These are phyloP conservation scores for Colletotrichum simmondsii DNA, from an alignment of 2,329 filamentous ascomycete genomes.

Conservation along the genomic window DNA sequence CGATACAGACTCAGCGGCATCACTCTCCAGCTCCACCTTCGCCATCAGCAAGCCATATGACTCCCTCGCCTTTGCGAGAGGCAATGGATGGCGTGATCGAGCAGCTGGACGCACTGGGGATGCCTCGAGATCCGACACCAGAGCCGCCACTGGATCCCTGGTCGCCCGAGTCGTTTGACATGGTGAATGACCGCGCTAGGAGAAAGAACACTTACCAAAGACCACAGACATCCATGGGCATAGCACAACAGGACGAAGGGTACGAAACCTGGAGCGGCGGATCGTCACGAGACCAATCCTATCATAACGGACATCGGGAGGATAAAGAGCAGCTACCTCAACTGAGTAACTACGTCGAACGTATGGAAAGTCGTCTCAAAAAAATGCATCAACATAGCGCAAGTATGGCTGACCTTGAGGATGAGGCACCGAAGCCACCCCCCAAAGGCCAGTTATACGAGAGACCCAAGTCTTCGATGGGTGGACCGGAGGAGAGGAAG, in stretches of 20 bases:
- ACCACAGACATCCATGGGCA: slow-evolving; percentile 80
- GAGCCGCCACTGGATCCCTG: slow-evolving; percentile 77
- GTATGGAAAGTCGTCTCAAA: slow-evolving; percentile 87
- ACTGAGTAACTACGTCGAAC: slow-evolving; percentile 86
- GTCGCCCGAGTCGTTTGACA: slow-evolving; percentile 88
- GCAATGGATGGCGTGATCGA: slow-evolving; percentile 99
- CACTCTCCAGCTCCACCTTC: slow-evolving; percentile 76
- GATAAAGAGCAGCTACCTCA: slow-evolving; percentile 73
- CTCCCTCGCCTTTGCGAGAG: slow-evolving; percentile 89
- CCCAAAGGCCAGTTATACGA: slow-evolving; percentile 64
- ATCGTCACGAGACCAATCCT: slow-evolving; percentile 60
- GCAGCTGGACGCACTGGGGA: slow-evolving; percentile 87
- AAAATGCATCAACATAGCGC: slow-evolving; percentile 74
- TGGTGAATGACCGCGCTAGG: slow-evolving; percentile 56
- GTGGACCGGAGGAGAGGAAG: slow-evolving; percentile 55
- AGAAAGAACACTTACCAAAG: slow-evolving; percentile 51
- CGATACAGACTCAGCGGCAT: slow-evolving; percentile 64
- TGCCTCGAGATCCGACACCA: slow-evolving; percentile 66
- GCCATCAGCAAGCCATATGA: slow-evolving; percentile 74
- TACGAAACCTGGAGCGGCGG: slow-evolving; percentile 68
- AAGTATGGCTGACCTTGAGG: slow-evolving; percentile 56
- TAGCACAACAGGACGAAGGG: slow-evolving; percentile 70
- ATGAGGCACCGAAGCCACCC: slow-evolving; percentile 71
- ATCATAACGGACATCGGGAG: slow-evolving; percentile 51
- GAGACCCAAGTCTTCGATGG: slow-evolving; percentile 70